Base-by-base conservation (phyloP, 306 rosid species). In the Sindora glabra region DNA sequence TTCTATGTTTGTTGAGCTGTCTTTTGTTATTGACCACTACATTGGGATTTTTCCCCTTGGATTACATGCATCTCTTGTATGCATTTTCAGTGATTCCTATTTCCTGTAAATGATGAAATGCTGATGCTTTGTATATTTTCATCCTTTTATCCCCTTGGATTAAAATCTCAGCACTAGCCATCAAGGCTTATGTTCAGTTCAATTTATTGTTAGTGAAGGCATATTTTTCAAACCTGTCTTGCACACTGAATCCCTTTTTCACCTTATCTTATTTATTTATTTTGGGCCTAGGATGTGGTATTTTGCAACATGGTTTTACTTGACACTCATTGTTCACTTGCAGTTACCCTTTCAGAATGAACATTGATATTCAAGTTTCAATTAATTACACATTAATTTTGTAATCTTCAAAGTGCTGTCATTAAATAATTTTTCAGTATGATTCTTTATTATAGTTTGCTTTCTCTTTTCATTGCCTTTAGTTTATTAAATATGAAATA, bases 401-500 rank as follows among this genome's bases (percentile, higher is more conserved):
- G 47, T n/a, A 34, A 45, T 39, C 42, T 41, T 49, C 22, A 27
- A 37, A 12, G 24, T 17, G 10, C 10, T 33, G 18, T 10, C 54
- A 10, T 50, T 46, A 29, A 22, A 30, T 21, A 11, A 37, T 6
- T 30, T 22, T 18, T 19, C 8, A n/a, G 22, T 14, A 48, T 48
- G 21, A 48, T 48, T 19, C 21, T 39, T 23, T 53, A 40, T 8
- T 8, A 15, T 48, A 48, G 48, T 19, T 17, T 46, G 15, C 59
- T 60, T 50, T 25, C 58, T n/a, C 10, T 16, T 14, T 44, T 54
- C 29, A 21, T 10, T n/a, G 26, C 72, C 17, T 51, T 5, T 15
- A 38, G 32, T 42, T 27, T 65, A 37, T 46, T 40, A 40, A 44
- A 34, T 49, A 36, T 72, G 4, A 18, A 56, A 59, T 72, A 16